phyloP scores from a whole-genome alignment of 78 protist species.

The Neovahlkampfia damariscottae region DNA sequence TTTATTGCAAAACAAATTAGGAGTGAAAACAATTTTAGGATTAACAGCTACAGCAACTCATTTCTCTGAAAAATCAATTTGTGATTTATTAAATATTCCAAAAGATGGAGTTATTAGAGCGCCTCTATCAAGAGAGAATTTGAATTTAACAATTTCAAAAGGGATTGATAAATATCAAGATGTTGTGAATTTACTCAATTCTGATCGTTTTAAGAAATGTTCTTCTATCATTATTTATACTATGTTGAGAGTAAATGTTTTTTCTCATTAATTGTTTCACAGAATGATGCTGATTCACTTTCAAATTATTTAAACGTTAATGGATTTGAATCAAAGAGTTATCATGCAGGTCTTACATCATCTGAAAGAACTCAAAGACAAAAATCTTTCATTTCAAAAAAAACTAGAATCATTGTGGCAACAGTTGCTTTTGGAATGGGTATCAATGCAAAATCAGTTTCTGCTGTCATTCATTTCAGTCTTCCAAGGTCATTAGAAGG shows the following conservation, averaged over 20 bases:
- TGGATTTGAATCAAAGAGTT: neutral
- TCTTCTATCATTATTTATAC: neutral
- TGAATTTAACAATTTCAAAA: neutral
- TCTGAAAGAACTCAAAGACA: constrained; percentile 24
- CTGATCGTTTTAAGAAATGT: neutral
- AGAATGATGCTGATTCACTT: constrained; percentile 3
- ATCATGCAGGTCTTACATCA: constrained; percentile 23
- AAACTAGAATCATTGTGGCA: constrained; percentile 32
- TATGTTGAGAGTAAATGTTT: neutral
- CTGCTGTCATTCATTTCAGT: constrained; percentile 39
- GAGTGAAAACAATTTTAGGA: neutral
- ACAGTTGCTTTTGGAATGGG: constrained; percentile 79
- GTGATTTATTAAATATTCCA: neutral
- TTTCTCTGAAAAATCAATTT: neutral
- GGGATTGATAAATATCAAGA: neutral
- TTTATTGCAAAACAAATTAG: neutral
- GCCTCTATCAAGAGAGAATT: neutral
- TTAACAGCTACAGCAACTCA: constrained; percentile 16
- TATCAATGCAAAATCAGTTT: constrained; percentile 42
- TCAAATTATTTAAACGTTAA: constrained; percentile 4
- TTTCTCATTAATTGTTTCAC: neutral
- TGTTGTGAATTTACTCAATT: neutral
- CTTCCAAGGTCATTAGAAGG: constrained; percentile 33
- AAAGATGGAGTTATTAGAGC: neutral
- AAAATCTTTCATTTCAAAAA: neutral